These are phyloP conservation scores for Linnemannia elongata DNA, from an alignment of 192 early-diverging fungal species.

Conservation along the genomic window DNA sequence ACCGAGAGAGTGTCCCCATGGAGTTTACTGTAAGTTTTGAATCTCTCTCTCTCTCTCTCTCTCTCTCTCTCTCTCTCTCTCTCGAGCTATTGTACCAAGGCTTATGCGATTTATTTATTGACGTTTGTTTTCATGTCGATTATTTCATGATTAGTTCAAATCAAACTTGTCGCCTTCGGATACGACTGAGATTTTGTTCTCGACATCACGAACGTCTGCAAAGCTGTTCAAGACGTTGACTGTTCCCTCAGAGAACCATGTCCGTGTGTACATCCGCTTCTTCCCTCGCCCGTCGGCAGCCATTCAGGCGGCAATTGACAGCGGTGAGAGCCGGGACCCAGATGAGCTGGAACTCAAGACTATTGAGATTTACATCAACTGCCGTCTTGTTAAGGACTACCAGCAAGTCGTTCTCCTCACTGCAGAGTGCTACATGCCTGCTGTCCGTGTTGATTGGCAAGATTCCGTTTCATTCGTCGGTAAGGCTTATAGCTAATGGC, in stretches of 20 bases:
- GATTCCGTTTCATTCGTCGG: constrained; percentile 62
- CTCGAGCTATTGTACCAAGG: neutral
- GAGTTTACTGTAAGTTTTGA: constrained; percentile 75
- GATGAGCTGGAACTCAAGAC: constrained; percentile 73
- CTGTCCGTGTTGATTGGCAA: constrained; percentile 59
- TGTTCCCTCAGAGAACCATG: constrained; percentile 73
- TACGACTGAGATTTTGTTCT: constrained; percentile 80
- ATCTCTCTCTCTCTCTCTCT: neutral
- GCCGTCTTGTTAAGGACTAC: constrained; percentile 85
- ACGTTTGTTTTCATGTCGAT: neutral
- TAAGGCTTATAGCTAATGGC: constrained; percentile 15
- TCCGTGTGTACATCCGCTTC: constrained; percentile 78
- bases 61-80: neutral
- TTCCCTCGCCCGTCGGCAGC: constrained; percentile 62
- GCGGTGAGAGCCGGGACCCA: constrained; percentile 53
- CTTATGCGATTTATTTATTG: neutral
- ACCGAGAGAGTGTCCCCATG: constrained; percentile 79
- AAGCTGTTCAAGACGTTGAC: constrained; percentile 80
- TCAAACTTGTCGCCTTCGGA: constrained; percentile 74
- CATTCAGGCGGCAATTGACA: constrained; percentile 60
- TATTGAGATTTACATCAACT: constrained; percentile 83
- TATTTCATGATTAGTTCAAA: constrained; percentile 59
- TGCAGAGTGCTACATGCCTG: constrained; percentile 72
- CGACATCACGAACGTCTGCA: constrained; percentile 76
- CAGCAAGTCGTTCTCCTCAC: constrained; percentile 76